Base-by-base conservation (phyloP, 2,329 filamentous ascomycete genomes). In the Podosphaera xanthii region DNA sequence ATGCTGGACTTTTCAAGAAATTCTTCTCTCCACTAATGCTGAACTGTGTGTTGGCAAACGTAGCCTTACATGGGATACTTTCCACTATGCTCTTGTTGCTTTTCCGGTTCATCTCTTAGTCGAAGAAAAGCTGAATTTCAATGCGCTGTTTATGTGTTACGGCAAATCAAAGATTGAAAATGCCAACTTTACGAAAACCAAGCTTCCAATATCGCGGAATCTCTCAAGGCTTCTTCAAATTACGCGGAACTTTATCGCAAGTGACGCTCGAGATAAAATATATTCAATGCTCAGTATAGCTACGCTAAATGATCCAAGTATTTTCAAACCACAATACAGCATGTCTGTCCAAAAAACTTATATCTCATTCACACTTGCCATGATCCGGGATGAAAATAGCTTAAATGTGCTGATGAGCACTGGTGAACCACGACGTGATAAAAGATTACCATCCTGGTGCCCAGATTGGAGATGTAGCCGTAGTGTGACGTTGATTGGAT, bases 1-100 rank as follows among this genome's bases (percentile, higher is more conserved):
- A 58, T 49, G 42, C 8, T 58, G 57, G 44, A 58, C 57, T 49
- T 58, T 58, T 31, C 57, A 58, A 58, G 57, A 58, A 50, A 36
- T 58, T 22, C 14, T 38, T 10, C 44, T 58, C 10, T 58, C 57
- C 22, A 55, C 33, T 22, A 10, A 5, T 9, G 52, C 52, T 14
- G 52, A 55, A n/a, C 22, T 52, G 5, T 14, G 33, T 9, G 14
- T 52, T 33, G 49, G 49, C n/a, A 35, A 52, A 52, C 33, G 30
- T 8, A n/a, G 49, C 33, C 49, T 52, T 35, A 33, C 49, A 10
- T 52, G 49, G 49, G 49, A 52, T 33, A 33, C n/a, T 33, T 52
- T 52, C 33, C 33, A 52, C 49, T 35, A 31, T 52, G 49, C 49
- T 9, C 49, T 52, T 35, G 49, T 33, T 5, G 49, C 49, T 5